Conservation (phyloP, 768 basidiomycete genomes). For the Suillus clintonianus region DNA sequence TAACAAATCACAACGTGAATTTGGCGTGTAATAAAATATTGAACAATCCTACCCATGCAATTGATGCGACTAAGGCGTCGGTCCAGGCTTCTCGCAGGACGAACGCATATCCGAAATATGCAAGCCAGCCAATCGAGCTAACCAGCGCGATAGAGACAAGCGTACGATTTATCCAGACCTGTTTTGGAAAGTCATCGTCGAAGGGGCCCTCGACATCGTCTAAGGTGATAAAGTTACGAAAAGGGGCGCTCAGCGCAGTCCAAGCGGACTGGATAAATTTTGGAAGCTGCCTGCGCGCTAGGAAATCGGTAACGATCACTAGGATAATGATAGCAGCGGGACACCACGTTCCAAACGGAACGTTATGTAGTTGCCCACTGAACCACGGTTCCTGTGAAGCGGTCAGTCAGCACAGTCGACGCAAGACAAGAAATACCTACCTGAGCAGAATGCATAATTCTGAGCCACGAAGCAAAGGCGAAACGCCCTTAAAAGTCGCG, state of each 20-base stretch:
- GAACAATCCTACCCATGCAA: slow-evolving; percentile 51
- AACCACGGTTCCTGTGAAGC: slow-evolving; percentile 7
- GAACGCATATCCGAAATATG: slow-evolving; percentile 38
- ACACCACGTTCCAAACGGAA: slow-evolving; percentile 10
- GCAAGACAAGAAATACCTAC: not conserved
- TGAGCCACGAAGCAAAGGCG: not conserved
- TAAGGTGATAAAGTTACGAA: slow-evolving; percentile 51
- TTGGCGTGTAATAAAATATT: slow-evolving; percentile 1
- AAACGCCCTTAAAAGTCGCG: slow-evolving; percentile 3
- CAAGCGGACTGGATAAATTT: slow-evolving; percentile 24
- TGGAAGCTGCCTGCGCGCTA: slow-evolving; percentile 21
- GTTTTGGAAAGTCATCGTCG: slow-evolving; percentile 2
- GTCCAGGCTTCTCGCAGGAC: slow-evolving; percentile 25
- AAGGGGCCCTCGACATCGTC: slow-evolving; percentile 49
- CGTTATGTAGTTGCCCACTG: not conserved
- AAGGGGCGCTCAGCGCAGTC: slow-evolving; percentile 39
- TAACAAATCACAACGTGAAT: slow-evolving; percentile 7
- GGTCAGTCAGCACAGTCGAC: not conserved
- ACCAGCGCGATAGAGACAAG: slow-evolving; percentile 41
- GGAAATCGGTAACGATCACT: slow-evolving; percentile 33
- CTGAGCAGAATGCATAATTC: slow-evolving; percentile 5
- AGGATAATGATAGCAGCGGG: slow-evolving; percentile 25
- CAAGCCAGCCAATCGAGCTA: slow-evolving; percentile 45
- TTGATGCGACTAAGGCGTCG: slow-evolving; percentile 34
- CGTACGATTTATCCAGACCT: slow-evolving; percentile 31